Conservation (phyloP, 768 basidiomycete genomes). For the Lyophyllum atratum region DNA sequence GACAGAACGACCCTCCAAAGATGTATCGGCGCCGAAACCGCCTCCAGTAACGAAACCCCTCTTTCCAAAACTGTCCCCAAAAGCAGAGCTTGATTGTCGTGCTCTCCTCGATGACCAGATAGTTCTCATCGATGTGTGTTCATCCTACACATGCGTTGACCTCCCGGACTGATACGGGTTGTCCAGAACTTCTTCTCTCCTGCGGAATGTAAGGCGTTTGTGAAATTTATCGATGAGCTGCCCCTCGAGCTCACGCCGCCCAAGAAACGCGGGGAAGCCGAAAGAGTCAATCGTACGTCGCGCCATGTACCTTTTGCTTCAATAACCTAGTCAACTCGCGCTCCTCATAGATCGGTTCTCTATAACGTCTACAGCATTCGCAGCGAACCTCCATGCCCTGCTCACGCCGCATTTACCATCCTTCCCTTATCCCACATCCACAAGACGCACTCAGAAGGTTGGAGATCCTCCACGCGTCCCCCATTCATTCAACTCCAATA, state of each 20-base stretch:
- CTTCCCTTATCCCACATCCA: conserved; percentile 46
- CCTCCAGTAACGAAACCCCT: neutral
- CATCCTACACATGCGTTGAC: no score
- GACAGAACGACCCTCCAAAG: neutral
- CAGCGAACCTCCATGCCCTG: conserved; percentile 47
- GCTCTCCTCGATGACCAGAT: conserved; percentile 66
- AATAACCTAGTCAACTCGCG: neutral
- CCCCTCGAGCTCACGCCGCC: conserved; percentile 69
- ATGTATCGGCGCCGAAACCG: neutral
- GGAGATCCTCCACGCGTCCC: conserved; percentile 34
- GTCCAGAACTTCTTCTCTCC: conserved; percentile 55
- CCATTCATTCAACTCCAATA: conserved; percentile 72
- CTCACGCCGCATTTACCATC: conserved; percentile 60
- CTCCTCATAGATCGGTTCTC: conserved; percentile 57
- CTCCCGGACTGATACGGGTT: conserved; percentile 1
- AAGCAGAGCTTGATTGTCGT: conserved; percentile 45
- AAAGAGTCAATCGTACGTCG: conserved; percentile 64
- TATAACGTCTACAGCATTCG: conserved; percentile 58
- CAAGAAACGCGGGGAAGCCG: conserved; percentile 73
- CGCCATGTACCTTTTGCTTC: neutral
- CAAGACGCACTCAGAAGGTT: conserved; percentile 25
- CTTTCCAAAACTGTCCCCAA: conserved; percentile 49
- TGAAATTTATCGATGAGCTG: conserved; percentile 59
- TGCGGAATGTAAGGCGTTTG: conserved; percentile 61
- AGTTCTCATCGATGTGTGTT: conserved; percentile 56